Evolutionary conservation across 2,329 filamentous ascomycete species (phyloP), one percentile per base, ranked within the genome.

Genomic region (Aspergillus bombycis): DNA sequence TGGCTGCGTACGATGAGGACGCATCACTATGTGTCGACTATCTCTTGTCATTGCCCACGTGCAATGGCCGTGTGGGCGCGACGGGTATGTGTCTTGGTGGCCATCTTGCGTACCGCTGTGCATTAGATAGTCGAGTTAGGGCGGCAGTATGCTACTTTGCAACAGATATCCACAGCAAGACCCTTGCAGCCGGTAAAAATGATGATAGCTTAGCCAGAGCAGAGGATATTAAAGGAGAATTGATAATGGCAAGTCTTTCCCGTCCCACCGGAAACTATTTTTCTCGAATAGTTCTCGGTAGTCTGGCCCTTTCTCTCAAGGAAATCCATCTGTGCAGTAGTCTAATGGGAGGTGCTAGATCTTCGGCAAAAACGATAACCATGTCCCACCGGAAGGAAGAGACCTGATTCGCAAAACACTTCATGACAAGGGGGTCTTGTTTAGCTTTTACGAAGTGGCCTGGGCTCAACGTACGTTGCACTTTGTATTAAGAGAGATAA

Each of bases 21-120:
- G 88, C 90, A 3, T 82, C 82, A 63, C 83, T 88, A 48, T 86
- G 88, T 4, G 87, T 94, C 41, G 88, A 92, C 75, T 81, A 88
- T 65, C 86, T 95, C 34, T 83, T 94, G 4, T 85, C 84, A 28
- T 84, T 93, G 26, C 85, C 88, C 5, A 93, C 90, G n/a, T 92
- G 93, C 79, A 96, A 89, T 65, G 93, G 93, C 57, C 85, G 87
- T 41, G 86, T 97, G 69, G 92, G 92, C 53, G 83, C 89, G 5
- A 93, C 91, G 14, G 92, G 92, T 65, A 97, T 97, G 94, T 97
- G 94, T 77, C 87, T 97, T 1, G 94, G 94, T 58, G 94, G 94
- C 1, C 94, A 97, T 75, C 86, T 97, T 21, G 92, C 91, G 78
- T 90, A 88, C 75, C 83, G 89, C 48, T 87, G 85, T 70, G 88